These are phyloP conservation scores for Geotrichum fermentans DNA, from an alignment of 1,139 yeast species.

Conservation along the genomic window DNA sequence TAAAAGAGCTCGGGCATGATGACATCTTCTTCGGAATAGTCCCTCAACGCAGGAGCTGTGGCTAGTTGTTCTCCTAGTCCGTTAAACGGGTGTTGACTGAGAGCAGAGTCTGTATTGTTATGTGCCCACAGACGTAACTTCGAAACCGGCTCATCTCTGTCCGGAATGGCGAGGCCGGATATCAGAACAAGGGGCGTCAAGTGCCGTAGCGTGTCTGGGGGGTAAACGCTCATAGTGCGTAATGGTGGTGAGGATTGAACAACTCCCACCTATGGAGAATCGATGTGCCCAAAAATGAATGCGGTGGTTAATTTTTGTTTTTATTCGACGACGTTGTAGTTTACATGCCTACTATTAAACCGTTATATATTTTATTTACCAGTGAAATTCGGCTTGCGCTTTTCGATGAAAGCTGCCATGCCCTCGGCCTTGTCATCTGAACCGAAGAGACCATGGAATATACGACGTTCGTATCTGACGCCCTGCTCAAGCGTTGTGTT, in stretches of 20 bases:
- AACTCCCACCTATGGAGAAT: too few species aligned
- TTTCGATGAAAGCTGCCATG: conserved; percentile 48
- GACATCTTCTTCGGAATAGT: conserved; percentile 12
- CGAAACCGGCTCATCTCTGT: background rate
- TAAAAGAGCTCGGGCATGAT: conserved; percentile 21
- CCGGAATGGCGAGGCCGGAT: conserved; percentile 28
- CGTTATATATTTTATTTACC: conserved; percentile 29
- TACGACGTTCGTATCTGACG: conserved; percentile 41
- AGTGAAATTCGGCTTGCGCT: conserved; percentile 42
- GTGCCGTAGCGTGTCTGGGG: conserved; percentile 27
- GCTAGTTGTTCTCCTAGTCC: conserved; percentile 26
- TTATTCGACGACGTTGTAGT: too few species aligned
- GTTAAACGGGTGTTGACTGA: conserved; percentile 25
- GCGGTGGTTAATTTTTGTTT: background rate
- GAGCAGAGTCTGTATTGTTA: conserved; percentile 13
- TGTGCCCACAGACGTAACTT: conserved; percentile 7
- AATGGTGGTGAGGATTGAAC: background rate
- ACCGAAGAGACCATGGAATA: conserved; percentile 46
- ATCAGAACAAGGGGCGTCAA: conserved; percentile 30
- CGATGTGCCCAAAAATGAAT: too few species aligned
- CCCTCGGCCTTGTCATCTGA: conserved; percentile 48
- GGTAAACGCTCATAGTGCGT: conserved; percentile 25
- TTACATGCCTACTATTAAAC: too few species aligned
- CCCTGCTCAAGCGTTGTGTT: conserved; percentile 42
- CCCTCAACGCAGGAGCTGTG: conserved; percentile 17